Evolutionary conservation across 345 rosid species (phyloP).

Genomic region (Brassica nigra): DNA sequence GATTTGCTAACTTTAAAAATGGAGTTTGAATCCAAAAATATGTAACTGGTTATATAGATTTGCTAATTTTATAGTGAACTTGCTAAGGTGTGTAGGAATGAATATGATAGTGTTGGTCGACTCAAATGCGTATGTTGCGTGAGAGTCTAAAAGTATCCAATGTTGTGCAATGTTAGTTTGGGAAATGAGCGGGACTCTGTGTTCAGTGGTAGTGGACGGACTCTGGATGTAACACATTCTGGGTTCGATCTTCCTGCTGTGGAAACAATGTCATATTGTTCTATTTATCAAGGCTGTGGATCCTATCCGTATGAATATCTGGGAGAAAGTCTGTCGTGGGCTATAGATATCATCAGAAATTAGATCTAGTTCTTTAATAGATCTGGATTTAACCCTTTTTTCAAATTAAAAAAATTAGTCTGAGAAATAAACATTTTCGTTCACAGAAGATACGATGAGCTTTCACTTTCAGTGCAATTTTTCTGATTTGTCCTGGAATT

Average conservation of each 20-base stretch:
- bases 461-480: conserved; percentile 28
- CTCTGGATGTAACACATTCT: too few relatives aligned
- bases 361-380: too few relatives aligned
- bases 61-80: neutral
- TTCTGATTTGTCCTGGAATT: neutral
- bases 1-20: too few relatives aligned
- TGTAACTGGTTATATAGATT: neutral
- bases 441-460: conserved; percentile 14
- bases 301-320: too few relatives aligned
- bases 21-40: neutral
- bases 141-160: conserved; percentile 26
- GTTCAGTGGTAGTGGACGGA: too few relatives aligned
- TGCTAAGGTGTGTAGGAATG: conserved; percentile 7
- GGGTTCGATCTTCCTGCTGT: too few relatives aligned
- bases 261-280: too few relatives aligned
- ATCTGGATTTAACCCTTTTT: too few relatives aligned
- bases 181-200: neutral
- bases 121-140: conserved; percentile 27
- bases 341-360: too few relatives aligned
- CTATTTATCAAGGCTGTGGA: too few relatives aligned
- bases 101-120: conserved; percentile 19
- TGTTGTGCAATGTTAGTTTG: conserved; percentile 22
- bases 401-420: neutral
- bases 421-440: conserved; percentile 25
- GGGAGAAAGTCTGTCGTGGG: too few relatives aligned